Conservation (phyloP, 345 rosid genomes). For the Syzygium aromaticum region DNA sequence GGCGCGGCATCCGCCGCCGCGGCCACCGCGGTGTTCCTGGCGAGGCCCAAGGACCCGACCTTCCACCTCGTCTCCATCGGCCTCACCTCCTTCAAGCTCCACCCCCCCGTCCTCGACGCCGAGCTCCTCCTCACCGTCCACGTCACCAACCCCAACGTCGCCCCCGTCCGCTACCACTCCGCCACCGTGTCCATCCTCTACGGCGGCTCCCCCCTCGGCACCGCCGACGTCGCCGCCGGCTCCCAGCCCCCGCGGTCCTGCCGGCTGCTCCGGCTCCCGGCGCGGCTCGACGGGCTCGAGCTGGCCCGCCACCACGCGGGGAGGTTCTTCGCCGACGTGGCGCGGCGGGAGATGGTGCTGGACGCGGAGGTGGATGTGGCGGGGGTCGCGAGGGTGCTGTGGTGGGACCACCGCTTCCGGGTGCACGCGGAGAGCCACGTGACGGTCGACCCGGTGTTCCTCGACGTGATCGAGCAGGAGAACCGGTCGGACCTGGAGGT, state of each 20-base stretch:
- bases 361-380: constrained; percentile 59
- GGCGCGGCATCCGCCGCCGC: constrained; percentile 70
- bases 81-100: constrained; percentile 71
- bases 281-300: constrained; percentile 67
- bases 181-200: constrained; percentile 81
- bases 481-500: constrained; percentile 50
- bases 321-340: constrained; percentile 61
- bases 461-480: constrained; percentile 76
- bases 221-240: constrained; percentile 59
- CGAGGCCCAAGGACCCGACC: constrained; percentile 82
- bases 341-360: constrained; percentile 66
- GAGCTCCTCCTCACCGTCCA: constrained; percentile 72
- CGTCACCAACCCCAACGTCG: constrained; percentile 74
- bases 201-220: constrained; percentile 72
- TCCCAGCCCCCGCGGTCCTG: constrained; percentile 62
- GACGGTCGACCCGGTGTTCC: constrained; percentile 78
- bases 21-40: constrained; percentile 25
- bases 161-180: constrained; percentile 59
- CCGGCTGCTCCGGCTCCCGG: constrained; percentile 52
- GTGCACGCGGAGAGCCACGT: constrained; percentile 75
- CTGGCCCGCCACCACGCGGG: constrained; percentile 76
- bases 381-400: constrained; percentile 68
- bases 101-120: constrained; percentile 62
- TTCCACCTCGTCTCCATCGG: constrained; percentile 71
- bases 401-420: constrained; percentile 80